A percentile compares a stretch with the other conserved stretches of the same genome.
These are phyloP conservation scores for Quambalaria eucalypti DNA, from an alignment of 1,284 basidiomycete genomes.

Conservation along the genomic window DNA sequence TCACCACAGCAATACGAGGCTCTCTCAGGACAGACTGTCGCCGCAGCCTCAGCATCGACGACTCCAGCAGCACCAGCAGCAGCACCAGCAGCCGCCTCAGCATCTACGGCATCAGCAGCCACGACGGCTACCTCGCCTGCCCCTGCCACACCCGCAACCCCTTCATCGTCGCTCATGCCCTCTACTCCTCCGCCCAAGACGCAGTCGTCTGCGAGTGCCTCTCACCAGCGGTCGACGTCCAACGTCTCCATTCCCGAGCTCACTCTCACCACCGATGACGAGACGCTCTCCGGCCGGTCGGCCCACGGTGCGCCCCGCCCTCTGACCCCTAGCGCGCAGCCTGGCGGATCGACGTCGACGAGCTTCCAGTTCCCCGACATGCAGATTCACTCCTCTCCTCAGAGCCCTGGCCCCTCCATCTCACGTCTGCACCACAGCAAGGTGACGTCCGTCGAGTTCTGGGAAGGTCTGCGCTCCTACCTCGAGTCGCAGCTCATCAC, in stretches of 20 bases:
- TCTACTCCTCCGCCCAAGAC: background rate
- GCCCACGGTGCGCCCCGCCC: conserved; percentile 13
- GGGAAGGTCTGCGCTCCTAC: conserved; percentile 28
- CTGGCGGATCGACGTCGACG: conserved; percentile 7
- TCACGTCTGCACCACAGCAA: conserved; percentile 31
- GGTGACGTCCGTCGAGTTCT: conserved; percentile 35
- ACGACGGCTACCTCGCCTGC: background rate
- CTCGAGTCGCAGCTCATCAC: conserved; percentile 32
- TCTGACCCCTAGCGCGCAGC: conserved; percentile 10
- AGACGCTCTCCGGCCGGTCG: conserved; percentile 14
- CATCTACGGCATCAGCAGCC: background rate
- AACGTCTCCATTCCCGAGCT: conserved; percentile 40
- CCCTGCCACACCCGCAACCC: background rate
- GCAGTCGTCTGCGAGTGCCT: background rate
- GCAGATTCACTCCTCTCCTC: conserved; percentile 14
- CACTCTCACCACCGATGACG: conserved; percentile 39
- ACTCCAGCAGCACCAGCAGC: conserved; percentile 2
- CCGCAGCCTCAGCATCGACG: conserved; percentile 5
- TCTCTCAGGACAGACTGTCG: background rate
- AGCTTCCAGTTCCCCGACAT: background rate
- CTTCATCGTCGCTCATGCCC: background rate
- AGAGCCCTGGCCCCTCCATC: conserved; percentile 24
- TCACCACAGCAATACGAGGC: conserved; percentile 7
- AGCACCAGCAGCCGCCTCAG: background rate
- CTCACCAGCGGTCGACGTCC: conserved; percentile 33